Percentiles rank a stretch among this genome's conserved stretches.
Conservation (phyloP, 768 basidiomycete genomes). For the Fomitopsis serialis region DNA sequence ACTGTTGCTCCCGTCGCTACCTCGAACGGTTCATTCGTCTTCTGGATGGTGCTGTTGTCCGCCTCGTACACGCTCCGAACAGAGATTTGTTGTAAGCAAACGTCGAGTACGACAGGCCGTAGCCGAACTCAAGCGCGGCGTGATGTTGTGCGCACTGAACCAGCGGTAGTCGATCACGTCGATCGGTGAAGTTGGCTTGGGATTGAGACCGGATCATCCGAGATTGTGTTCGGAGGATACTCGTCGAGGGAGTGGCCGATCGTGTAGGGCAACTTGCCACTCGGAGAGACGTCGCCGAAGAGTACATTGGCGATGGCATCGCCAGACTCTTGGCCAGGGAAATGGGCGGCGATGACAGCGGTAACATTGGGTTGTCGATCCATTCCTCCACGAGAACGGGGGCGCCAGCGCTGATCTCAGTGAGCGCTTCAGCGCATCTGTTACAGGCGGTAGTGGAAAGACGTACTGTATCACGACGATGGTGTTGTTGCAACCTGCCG, state of each 20-base stretch:
- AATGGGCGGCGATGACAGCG: constrained; percentile 19
- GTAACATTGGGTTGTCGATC: constrained; percentile 75
- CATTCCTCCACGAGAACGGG: constrained; percentile 62
- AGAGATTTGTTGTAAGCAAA: constrained; percentile 66
- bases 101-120: constrained; percentile 77
- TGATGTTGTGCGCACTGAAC: constrained; percentile 52
- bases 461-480: constrained; percentile 67
- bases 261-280: constrained; percentile 61
- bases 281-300: constrained; percentile 73
- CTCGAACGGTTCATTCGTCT: constrained; percentile 20
- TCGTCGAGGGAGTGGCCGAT: constrained; percentile 57
- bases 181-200: constrained; percentile 47
- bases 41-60: constrained; percentile 23
- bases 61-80: constrained; percentile 36
- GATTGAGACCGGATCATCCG: constrained; percentile 32
- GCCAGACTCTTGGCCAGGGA: constrained; percentile 70
- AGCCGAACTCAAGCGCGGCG: constrained; percentile 85
- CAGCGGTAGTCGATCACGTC: constrained; percentile 29
- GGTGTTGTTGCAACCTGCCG: constrained; percentile 67
- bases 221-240: constrained; percentile 31
- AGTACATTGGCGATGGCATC: constrained; percentile 74
- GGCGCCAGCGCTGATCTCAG: constrained; percentile 40
- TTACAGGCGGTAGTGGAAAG: neutral
- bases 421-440: neutral
- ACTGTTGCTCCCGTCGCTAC: constrained; percentile 10